Evolutionary conservation across 2,329 filamentous ascomycete genomes (phyloP).

Genomic region (Neopestalotiopsis sp.): DNA sequence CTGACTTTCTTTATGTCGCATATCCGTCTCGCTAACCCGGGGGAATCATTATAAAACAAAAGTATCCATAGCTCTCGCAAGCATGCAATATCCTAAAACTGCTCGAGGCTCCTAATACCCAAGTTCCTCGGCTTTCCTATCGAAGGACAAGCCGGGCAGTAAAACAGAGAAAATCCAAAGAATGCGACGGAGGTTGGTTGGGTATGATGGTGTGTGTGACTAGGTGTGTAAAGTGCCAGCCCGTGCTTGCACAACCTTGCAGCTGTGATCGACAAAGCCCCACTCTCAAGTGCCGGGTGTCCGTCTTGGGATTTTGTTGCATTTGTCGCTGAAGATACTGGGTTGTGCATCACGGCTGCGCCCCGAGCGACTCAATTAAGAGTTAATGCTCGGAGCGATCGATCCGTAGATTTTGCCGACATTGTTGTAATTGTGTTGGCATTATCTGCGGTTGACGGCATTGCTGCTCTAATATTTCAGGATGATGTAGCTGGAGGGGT

Average conservation of each 20-base stretch:
- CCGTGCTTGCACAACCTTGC: neutral
- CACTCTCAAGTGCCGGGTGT: neutral
- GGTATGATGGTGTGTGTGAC: neutral
- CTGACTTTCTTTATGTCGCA: neutral
- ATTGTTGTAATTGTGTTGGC: neutral
- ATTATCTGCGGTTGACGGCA: neutral
- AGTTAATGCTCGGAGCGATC: neutral
- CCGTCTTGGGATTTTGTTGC: neutral
- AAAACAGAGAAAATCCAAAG: neutral
- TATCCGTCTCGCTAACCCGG: neutral
- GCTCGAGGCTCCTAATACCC: conserved; percentile 1
- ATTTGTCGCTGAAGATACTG: neutral
- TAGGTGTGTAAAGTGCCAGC: neutral
- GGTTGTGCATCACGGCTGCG: neutral
- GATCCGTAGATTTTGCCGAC: neutral
- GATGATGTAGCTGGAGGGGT: conserved; percentile 68
- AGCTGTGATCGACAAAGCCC: neutral
- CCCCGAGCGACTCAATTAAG: neutral
- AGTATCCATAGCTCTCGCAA: conserved; percentile 4
- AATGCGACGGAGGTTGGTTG: neutral
- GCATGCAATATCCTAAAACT: neutral
- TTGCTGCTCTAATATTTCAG: conserved; percentile 67
- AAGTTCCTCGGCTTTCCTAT: neutral
- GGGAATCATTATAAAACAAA: conserved; percentile 12
- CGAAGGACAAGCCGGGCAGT: neutral